Conservation (phyloP, 2,329 filamentous ascomycete genomes). For the Microdochium nivale region DNA sequence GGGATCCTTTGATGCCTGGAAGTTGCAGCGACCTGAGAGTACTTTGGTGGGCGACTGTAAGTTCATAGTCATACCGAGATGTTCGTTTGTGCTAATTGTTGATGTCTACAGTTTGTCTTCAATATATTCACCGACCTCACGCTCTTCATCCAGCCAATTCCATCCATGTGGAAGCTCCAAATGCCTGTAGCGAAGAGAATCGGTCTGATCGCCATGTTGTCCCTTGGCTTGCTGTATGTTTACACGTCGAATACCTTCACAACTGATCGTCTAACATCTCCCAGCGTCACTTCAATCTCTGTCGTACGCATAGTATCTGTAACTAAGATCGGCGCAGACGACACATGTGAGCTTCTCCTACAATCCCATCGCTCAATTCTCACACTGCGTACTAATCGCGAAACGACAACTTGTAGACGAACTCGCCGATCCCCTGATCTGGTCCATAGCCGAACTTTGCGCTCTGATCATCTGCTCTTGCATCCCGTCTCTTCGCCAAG, state of each 20-base stretch:
- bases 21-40: constrained; percentile 17
- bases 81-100: neutral
- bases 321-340: constrained; percentile 12
- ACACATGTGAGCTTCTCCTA: constrained; percentile 11
- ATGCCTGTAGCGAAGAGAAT: constrained; percentile 19
- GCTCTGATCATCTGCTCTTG: constrained; percentile 9
- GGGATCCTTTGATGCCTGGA: constrained; percentile 11
- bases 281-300: constrained; percentile 15
- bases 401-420: neutral
- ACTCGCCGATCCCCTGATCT: constrained; percentile 4
- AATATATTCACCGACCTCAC: constrained; percentile 26
- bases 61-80: constrained; percentile 3
- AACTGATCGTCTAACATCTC: neutral
- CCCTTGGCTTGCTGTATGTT: constrained; percentile 15
- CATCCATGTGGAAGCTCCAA: constrained; percentile 25
- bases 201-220: constrained; percentile 18
- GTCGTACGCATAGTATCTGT: constrained; percentile 18
- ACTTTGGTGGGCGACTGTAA: constrained; percentile 22
- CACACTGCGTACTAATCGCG: neutral
- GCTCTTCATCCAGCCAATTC: constrained; percentile 27
- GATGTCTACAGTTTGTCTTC: constrained; percentile 11
- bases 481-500: constrained; percentile 7
- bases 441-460: constrained; percentile 9
- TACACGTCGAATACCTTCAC: too few relatives aligned
- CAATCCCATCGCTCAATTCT: neutral